Conservation (phyloP, 2,329 filamentous ascomycete species). For the Tolypocladium amazonense region DNA sequence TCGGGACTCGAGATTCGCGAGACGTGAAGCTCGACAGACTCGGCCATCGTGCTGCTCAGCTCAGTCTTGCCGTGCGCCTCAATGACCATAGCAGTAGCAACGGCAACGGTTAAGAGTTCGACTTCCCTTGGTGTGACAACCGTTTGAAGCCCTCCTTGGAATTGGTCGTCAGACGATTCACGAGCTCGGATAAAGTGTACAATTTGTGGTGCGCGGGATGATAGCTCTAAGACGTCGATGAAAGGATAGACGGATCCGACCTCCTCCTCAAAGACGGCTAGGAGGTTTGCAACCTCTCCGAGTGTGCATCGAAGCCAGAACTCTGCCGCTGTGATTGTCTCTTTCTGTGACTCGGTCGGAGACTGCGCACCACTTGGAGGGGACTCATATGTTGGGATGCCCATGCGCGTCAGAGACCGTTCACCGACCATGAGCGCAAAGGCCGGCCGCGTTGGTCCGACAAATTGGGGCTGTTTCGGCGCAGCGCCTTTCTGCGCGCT, state of each 20-base stretch:
- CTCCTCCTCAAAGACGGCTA: slow-evolving; percentile 28
- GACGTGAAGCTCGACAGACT: slow-evolving; percentile 17
- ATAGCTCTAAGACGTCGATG: slow-evolving; percentile 17
- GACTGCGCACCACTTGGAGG: slow-evolving; percentile 13
- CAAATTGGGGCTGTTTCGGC: slow-evolving; percentile 22
- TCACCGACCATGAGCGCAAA: slow-evolving; percentile 25
- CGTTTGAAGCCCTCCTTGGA: not conserved
- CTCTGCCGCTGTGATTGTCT: slow-evolving; percentile 4
- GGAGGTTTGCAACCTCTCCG: slow-evolving; percentile 18
- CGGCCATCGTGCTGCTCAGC: slow-evolving; percentile 15
- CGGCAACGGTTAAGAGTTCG: slow-evolving; percentile 20
- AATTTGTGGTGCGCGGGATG: slow-evolving; percentile 13
- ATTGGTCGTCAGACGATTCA: not conserved
- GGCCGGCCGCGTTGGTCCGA: slow-evolving; percentile 23
- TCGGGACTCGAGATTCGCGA: slow-evolving; percentile 16
- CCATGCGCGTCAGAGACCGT: slow-evolving; percentile 22
- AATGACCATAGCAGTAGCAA: slow-evolving; percentile 20
- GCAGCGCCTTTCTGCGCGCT: slow-evolving; percentile 8
- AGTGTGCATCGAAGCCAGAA: slow-evolving; percentile 14
- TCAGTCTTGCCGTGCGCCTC: slow-evolving; percentile 20
- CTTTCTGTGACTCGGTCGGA: slow-evolving; percentile 4
- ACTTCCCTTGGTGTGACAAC: slow-evolving; percentile 14
- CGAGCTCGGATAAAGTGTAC: slow-evolving; percentile 10
- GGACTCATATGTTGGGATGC: slow-evolving; percentile 17
- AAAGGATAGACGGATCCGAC: slow-evolving; percentile 26